These are phyloP conservation scores for Vigna trinervia DNA, from an alignment of 306 rosid species.

Conservation along the genomic window DNA sequence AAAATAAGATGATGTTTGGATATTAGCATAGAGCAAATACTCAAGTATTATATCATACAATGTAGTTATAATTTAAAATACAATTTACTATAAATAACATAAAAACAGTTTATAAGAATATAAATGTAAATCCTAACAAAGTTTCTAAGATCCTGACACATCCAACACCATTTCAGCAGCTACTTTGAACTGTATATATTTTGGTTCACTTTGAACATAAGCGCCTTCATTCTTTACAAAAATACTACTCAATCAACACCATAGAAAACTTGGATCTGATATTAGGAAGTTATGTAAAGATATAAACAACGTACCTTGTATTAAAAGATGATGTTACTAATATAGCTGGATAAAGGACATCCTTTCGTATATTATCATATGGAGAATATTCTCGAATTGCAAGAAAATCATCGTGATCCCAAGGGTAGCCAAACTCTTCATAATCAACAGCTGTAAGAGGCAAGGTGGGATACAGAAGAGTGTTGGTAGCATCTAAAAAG, in stretches of 20 bases:
- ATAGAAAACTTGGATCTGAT: slow-evolving; percentile 10
- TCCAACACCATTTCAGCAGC: background rate
- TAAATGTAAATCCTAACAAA: background rate
- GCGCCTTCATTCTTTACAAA: slow-evolving; percentile 6
- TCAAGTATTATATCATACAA: background rate
- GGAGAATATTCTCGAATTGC: slow-evolving; percentile 86
- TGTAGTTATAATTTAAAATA: background rate
- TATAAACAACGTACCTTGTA: slow-evolving; percentile 65
- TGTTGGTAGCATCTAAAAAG: slow-evolving; percentile 82
- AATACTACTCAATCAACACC: slow-evolving; percentile 9
- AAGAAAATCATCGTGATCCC: slow-evolving; percentile 77
- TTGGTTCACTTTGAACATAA: slow-evolving; percentile 18
- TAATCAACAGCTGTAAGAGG: slow-evolving; percentile 77
- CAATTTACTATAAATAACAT: background rate
- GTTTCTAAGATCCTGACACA: background rate
- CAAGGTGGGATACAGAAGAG: slow-evolving; percentile 84
- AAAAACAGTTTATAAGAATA: slow-evolving; percentile 3
- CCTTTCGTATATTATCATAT: slow-evolving; percentile 84
- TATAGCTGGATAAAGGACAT: slow-evolving; percentile 76
- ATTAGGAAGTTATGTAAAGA: slow-evolving; percentile 16
- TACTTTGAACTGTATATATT: background rate
- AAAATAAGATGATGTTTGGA: background rate
- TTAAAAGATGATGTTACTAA: slow-evolving; percentile 79
- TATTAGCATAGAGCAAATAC: background rate
- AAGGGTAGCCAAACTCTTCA: slow-evolving; percentile 95